Evolutionary conservation across 805 yeast genomes (phyloP).

Genomic region (Candida michaelii): DNA sequence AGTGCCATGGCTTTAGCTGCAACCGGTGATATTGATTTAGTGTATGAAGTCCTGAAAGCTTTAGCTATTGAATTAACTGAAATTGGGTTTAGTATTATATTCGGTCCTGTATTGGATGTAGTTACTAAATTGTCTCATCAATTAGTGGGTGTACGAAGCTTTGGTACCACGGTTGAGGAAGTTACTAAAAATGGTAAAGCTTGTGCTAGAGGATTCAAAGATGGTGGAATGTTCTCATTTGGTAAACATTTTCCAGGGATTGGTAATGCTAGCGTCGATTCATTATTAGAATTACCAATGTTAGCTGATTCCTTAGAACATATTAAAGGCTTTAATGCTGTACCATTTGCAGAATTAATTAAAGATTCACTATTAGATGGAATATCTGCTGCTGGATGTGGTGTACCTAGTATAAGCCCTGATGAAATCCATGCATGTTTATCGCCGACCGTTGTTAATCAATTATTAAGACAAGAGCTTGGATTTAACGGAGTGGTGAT

Average conservation of each 20-base stretch:
- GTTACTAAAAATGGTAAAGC: conserved; percentile 55
- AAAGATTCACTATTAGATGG: conserved; percentile 50
- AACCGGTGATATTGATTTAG: conserved; percentile 48
- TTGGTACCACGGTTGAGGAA: conserved; percentile 60
- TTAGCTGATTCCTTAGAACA: conserved; percentile 56
- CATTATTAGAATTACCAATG: conserved; percentile 57
- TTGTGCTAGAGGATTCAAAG: conserved; percentile 51
- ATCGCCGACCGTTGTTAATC: conserved; percentile 51
- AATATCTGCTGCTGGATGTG: conserved; percentile 62
- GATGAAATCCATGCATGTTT: conserved; percentile 65
- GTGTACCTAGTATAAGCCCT: conserved; percentile 58
- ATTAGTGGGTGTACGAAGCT: conserved; percentile 58
- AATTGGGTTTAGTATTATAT: conserved; percentile 54
- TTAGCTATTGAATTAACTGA: conserved; percentile 51
- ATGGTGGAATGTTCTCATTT: conserved; percentile 53
- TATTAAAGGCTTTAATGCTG: conserved; percentile 46
- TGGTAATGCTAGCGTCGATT: conserved; percentile 60
- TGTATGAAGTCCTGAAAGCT: conserved; percentile 53
- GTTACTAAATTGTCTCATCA: conserved; percentile 56
- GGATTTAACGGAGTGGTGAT: conserved; percentile 57
- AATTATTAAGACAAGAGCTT: conserved; percentile 49
- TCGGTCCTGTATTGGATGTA: conserved; percentile 66
- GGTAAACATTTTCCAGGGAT: conserved; percentile 71
- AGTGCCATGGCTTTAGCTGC: conserved; percentile 67
- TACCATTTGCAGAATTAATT: conserved; percentile 52